Base-by-base conservation (phyloP, 371 early-diverging fungal genomes). In the Mortierella sp. region DNA sequence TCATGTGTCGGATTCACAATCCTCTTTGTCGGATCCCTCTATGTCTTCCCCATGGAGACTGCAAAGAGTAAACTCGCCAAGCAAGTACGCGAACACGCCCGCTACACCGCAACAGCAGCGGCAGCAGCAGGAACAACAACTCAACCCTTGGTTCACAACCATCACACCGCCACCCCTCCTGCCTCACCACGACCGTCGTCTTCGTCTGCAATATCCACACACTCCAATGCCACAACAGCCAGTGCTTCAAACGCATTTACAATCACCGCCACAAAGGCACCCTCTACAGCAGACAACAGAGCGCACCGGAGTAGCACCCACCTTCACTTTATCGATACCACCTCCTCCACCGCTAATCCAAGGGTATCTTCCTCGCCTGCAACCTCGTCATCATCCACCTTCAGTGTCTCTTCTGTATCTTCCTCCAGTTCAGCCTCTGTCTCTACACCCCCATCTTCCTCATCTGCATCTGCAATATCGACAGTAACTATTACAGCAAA, bases 11-110 rank as follows among this genome's bases (percentile, higher is more conserved):
- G 77, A 24, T 83, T 83, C 74, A 76, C 83, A 43, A 54, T 75
- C 35, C 54, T 83, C 46, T 83, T 79, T 72, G 83, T 83, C 54
- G 83, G 83, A 38, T 83, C 83, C 46, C 79, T 83, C 43, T 83
- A 79, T 56, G 43, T 79, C 46, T 83, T 83, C 32, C 83, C 83
- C 4, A 21, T 72, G 11, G 43, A 63, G 48, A 41, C 65, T 1
- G 65, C 38, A 6, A 65, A 65, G 41, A 35, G 65, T 5, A 65
- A 65, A 21, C 65, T 65, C 21, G 65, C 65, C 38, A 78, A 77
- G 32, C 75, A 70, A 41, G 58, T 41, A 12, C 79, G 79, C n/a
- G 75, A 76, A 63, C 74, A 74, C 35, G 77, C 70, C 32, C 77
- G 81, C 21, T 74, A 81, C 54, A 49, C 77, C 11, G 7, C 38